Evolutionary conservation across 2,329 filamentous ascomycete genomes (phyloP).

Genomic region (Pestalotiopsis sp.): DNA sequence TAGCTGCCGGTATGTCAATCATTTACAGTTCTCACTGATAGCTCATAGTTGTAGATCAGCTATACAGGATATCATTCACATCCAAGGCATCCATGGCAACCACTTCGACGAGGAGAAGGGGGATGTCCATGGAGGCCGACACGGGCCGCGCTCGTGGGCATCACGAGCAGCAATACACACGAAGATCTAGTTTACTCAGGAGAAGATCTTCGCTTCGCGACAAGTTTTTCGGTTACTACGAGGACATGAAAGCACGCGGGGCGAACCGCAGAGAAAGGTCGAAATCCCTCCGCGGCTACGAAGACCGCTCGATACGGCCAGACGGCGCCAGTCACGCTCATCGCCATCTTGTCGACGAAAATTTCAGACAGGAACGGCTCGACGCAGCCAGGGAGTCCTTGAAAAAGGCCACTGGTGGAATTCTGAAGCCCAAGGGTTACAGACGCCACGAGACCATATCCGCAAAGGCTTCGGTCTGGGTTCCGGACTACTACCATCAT

Average conservation of each 20-base stretch:
- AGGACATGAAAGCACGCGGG: slow-evolving; percentile 7
- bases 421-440: not conserved
- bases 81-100: not conserved
- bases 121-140: slow-evolving; percentile 8
- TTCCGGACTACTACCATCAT: slow-evolving; percentile 4
- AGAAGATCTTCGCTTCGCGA: slow-evolving; percentile 4
- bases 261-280: not conserved
- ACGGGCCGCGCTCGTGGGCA: not conserved
- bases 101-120: not conserved
- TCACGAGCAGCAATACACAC: not conserved
- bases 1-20: not conserved
- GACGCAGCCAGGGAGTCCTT: not conserved
- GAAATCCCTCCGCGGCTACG: not conserved
- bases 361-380: slow-evolving; percentile 9
- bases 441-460: not conserved
- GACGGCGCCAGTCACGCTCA: slow-evolving; percentile 3
- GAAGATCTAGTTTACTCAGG: slow-evolving; percentile 11
- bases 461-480: not conserved
- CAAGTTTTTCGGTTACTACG: slow-evolving; percentile 4
- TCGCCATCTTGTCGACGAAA: slow-evolving; percentile 11
- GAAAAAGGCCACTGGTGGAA: not conserved
- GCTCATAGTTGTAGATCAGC: not conserved
- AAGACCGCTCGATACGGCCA: not conserved
- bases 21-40: not conserved
- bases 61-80: not conserved